A percentile compares a stretch with the other conserved stretches of the same genome.
Conservation (phyloP, 345 rosid genomes). For the Abelmoschus esculentus region DNA sequence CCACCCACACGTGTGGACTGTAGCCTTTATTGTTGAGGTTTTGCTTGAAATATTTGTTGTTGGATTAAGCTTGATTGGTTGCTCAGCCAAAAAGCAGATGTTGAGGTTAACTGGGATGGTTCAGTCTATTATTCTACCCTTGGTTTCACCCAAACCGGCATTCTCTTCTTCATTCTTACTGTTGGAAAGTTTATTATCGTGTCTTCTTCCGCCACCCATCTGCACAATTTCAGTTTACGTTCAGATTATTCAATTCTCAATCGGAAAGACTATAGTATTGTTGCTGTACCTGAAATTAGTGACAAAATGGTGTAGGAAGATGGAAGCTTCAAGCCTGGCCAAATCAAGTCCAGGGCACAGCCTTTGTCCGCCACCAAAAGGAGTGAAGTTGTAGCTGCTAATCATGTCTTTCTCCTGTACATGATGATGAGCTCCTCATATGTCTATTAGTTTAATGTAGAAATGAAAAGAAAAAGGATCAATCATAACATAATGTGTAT, state of each 20-base stretch:
- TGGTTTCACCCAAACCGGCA: constrained; percentile 84
- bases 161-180: constrained; percentile 71
- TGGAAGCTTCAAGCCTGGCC: constrained; percentile 89
- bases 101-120: not conserved
- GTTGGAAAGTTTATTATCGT: constrained; percentile 80
- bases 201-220: constrained; percentile 86
- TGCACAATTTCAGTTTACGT: constrained; percentile 14
- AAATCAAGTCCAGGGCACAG: constrained; percentile 90
- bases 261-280: not conserved
- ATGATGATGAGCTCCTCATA: not conserved
- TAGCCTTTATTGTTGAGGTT: not conserved
- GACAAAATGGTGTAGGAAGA: constrained; percentile 77
- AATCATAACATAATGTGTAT: not conserved
- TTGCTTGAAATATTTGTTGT: not conserved
- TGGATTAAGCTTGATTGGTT: not conserved
- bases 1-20: not conserved
- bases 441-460: constrained; percentile 11
- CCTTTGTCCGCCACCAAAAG: constrained; percentile 97
- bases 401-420: constrained; percentile 53
- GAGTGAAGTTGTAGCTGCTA: constrained; percentile 56
- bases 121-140: constrained; percentile 18
- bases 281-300: constrained; percentile 66
- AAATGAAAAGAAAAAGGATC: not conserved
- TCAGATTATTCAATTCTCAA: not conserved
- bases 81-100: not conserved